These are phyloP conservation scores for Anisodus tanguticus DNA, from an alignment of 257 asterid genomes.

Conservation along the genomic window DNA sequence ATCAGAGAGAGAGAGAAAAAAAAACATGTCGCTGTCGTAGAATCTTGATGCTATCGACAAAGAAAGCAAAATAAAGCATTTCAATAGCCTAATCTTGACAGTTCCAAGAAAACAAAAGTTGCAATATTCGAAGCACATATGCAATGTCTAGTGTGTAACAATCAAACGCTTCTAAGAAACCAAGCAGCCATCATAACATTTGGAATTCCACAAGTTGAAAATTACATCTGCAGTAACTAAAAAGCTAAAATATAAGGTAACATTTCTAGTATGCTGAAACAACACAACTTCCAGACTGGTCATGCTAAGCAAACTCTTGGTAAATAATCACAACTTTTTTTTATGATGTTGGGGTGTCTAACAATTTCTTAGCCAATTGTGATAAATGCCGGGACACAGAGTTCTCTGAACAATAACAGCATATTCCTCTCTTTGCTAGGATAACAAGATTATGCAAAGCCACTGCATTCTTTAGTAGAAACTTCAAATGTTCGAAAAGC, in stretches of 20 bases:
- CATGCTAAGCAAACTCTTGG: neutral
- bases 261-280: neutral
- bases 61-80: neutral
- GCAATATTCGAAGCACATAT: neutral
- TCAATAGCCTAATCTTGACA: neutral
- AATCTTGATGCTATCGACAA: neutral
- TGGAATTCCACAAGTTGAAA: neutral
- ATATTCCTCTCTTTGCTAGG: neutral
- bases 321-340: neutral
- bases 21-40: neutral
- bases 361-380: neutral
- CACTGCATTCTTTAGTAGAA: conserved; percentile 5
- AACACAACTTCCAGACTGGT: neutral
- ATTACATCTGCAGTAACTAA: neutral
- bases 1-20: neutral
- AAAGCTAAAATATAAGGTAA: neutral
- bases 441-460: neutral
- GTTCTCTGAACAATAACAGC: neutral
- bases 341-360: neutral
- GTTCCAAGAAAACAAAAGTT: neutral
- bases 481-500: neutral
- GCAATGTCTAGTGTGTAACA: neutral
- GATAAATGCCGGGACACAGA: neutral
- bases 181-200: neutral
- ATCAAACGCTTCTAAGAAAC: neutral